phyloP scores from a whole-genome alignment of 2,329 filamentous ascomycete genomes.

The Trichoderma polysporum region DNA sequence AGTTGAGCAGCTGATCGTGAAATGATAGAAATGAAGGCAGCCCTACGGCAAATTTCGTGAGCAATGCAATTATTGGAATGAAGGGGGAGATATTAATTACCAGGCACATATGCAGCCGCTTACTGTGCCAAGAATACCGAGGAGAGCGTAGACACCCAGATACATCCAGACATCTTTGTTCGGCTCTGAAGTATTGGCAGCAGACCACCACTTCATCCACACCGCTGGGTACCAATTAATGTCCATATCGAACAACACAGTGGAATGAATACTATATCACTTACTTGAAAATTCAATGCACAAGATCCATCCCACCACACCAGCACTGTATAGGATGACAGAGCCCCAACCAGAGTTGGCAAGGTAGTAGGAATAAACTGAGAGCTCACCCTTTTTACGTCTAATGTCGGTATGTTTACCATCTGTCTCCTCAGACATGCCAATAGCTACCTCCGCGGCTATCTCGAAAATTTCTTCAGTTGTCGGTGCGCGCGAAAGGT shows the following conservation, averaged over 20 bases:
- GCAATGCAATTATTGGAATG: not conserved
- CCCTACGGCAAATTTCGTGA: not conserved
- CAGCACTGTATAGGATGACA: slow-evolving; percentile 1
- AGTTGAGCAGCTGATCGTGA: slow-evolving; percentile 5
- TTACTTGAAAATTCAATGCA: slow-evolving; percentile 19
- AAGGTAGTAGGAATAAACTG: slow-evolving; percentile 17
- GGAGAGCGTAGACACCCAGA: slow-evolving; percentile 3
- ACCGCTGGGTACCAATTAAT: not conserved
- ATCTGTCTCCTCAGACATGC: slow-evolving; percentile 1
- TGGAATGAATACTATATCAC: not conserved
- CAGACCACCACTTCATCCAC: slow-evolving; percentile 21
- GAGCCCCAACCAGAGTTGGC: slow-evolving; percentile 5
- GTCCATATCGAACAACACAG: not conserved
- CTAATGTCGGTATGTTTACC: slow-evolving; percentile 12
- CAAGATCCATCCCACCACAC: not conserved
- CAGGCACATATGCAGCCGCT: not conserved
- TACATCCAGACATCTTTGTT: slow-evolving; percentile 16
- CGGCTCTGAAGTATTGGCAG: slow-evolving; percentile 13
- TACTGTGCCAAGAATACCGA: slow-evolving; percentile 7
- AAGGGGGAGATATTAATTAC: not conserved
- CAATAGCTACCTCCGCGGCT: not conserved
- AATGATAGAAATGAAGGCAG: slow-evolving; percentile 12
- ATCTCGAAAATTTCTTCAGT: slow-evolving; percentile 3
- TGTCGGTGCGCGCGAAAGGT: not conserved
- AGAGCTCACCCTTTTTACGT: slow-evolving; percentile 15